Evolutionary conservation across 495 filamentous ascomycete genomes (phyloP).

Genomic region (Podospora tetraspora): DNA sequence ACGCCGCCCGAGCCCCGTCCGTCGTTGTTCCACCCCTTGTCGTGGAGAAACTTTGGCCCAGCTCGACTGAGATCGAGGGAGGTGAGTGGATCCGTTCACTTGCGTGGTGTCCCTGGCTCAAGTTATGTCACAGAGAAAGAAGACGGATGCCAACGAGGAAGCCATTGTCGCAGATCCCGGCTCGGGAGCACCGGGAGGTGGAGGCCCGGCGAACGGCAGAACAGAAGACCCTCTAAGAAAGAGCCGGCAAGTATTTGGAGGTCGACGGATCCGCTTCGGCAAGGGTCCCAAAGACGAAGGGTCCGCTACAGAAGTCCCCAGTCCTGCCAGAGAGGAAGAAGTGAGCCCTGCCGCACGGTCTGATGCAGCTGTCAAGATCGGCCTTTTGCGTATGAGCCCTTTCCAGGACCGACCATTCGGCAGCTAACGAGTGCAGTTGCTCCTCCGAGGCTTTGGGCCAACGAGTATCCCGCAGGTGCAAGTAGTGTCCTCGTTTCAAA

Average conservation of each 20-base stretch:
- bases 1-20: not conserved
- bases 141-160: not conserved
- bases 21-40: not conserved
- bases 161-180: not conserved
- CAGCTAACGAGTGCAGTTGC: not conserved
- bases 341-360: not conserved
- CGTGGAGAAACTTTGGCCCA: slow-evolving; percentile 7
- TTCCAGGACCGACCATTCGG: not conserved
- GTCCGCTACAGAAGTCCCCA: not conserved
- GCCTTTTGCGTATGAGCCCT: not conserved
- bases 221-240: not conserved
- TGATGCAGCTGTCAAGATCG: not conserved
- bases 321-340: not conserved
- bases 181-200: not conserved
- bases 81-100: not conserved
- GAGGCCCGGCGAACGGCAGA: not conserved
- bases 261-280: slow-evolving; percentile 1
- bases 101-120: not conserved
- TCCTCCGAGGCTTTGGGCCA: not conserved
- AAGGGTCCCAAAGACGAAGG: not conserved
- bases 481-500: not conserved
- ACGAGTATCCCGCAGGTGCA: slow-evolving; percentile 22
- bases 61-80: slow-evolving; percentile 8
- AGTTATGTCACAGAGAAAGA: not conserved
- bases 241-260: not conserved